Conservation (phyloP, 2,329 filamentous ascomycete genomes). For the Fusarium sp. region DNA sequence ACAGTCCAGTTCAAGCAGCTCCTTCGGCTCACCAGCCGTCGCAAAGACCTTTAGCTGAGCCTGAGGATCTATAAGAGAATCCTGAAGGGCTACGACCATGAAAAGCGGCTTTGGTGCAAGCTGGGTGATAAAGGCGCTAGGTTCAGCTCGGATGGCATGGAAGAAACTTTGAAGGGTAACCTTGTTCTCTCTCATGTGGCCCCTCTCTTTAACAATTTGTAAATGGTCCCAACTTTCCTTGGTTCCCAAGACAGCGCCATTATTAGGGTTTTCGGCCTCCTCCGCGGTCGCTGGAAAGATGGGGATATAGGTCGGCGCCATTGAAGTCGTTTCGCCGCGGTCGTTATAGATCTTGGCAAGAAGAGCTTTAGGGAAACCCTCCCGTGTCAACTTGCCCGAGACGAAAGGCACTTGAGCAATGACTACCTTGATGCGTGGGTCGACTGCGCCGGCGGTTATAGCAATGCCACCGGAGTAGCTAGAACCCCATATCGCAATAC, state of each 20-base stretch:
- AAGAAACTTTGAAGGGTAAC: background rate
- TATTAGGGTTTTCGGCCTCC: too few relatives aligned
- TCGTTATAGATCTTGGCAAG: background rate
- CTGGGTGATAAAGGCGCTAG: background rate
- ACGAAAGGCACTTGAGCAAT: background rate
- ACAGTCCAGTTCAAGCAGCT: background rate
- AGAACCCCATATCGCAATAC: background rate
- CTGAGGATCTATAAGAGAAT: background rate
- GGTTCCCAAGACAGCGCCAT: background rate
- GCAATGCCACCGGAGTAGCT: background rate
- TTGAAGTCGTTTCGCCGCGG: background rate
- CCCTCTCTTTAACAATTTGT: background rate
- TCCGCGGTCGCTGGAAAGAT: background rate
- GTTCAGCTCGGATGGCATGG: background rate
- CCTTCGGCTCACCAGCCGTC: background rate
- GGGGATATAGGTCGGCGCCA: background rate
- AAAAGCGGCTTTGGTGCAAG: background rate
- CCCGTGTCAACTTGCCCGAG: background rate
- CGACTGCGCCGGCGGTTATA: background rate
- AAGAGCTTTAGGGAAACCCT: background rate
- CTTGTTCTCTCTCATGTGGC: background rate
- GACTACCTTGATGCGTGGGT: background rate
- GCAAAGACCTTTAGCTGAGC: background rate
- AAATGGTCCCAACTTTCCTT: background rate
- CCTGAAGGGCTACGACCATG: background rate